Base-by-base conservation (phyloP, 2,329 filamentous ascomycete genomes). In the Echinosphaeria canescens region DNA sequence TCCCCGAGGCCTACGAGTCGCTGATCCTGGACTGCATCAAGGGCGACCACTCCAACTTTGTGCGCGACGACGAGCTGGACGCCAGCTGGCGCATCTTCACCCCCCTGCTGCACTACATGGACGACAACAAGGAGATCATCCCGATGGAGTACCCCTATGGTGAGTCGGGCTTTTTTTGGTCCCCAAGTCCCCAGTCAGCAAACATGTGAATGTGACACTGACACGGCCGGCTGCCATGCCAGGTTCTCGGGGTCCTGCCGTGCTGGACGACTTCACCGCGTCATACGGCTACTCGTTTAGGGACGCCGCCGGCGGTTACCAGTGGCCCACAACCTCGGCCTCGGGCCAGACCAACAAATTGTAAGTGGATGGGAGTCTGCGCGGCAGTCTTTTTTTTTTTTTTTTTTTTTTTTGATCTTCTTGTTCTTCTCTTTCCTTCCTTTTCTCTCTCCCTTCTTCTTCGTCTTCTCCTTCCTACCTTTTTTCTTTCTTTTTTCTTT, bases 81-180 rank as follows among this genome's bases (percentile, higher is more conserved):
- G 82, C 88, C 32, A 88, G 78, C 56, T 98, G 88, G 88, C 81
- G 84, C 51, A 90, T 98, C 52, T 98, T 98, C 56, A 91, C 82
- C 2, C 88, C 88, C 38, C 73, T 98, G 20, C 64, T 98, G 35
- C 85, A 98, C 61, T 98, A 98, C 56, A 70, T 98, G 10, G 90
- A 98, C 37, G 82, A 93, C 48, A 93, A 95, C 65, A 92, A 92
- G 65, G 88, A 98, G 56, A 95, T 98, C 38, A 79, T 92, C 32
- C 88, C 88, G 15, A 98, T 98, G 88, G 85, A 93, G 47, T 98
- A 98, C 56, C 85, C 90, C 38, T 98, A 98, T 48, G 88, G 88
- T 93, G 56, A 57, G 76, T 51, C 23, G 13, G 13, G 12, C 11
- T 8, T 20, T 11, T n/a, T n/a, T n/a, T n/a, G n/a, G n/a, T 9